These are phyloP conservation scores for Mortierella hygrophila DNA, from an alignment of 192 early-diverging fungal species.

Conservation along the genomic window DNA sequence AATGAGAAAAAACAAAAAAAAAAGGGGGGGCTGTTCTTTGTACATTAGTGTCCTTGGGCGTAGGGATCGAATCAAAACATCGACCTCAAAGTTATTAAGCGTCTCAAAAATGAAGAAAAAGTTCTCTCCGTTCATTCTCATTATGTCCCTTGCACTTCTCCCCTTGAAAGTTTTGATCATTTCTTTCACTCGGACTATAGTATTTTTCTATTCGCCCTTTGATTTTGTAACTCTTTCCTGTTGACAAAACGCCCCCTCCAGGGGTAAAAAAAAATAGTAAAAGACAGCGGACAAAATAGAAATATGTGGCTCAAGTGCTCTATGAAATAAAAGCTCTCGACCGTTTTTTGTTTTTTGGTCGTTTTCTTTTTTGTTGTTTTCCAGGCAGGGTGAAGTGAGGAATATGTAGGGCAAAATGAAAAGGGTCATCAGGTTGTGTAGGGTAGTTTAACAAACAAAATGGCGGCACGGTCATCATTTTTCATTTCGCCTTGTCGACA, in stretches of 20 bases:
- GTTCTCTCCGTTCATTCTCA: background rate
- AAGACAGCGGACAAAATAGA: background rate
- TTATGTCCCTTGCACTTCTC: background rate
- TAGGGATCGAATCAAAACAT: background rate
- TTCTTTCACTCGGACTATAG: background rate
- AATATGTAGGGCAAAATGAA: background rate
- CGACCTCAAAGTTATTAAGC: background rate
- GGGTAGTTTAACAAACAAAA: background rate
- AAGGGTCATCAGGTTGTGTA: background rate
- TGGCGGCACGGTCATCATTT: background rate
- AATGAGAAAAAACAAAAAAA: background rate
- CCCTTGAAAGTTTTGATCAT: background rate
- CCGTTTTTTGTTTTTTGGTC: background rate
- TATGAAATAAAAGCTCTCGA: conserved; percentile 1
- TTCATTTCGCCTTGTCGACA: background rate
- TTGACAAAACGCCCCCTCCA: background rate
- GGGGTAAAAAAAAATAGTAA: background rate
- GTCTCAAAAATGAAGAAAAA: background rate
- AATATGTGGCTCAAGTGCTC: background rate
- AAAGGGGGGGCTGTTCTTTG: background rate
- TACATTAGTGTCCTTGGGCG: background rate
- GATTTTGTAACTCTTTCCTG: background rate
- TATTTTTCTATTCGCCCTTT: background rate
- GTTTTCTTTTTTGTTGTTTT: background rate
- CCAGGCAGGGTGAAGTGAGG: background rate